These are phyloP conservation scores for Calycina herbarum DNA, from an alignment of 2,329 filamentous ascomycete genomes.

Conservation along the genomic window DNA sequence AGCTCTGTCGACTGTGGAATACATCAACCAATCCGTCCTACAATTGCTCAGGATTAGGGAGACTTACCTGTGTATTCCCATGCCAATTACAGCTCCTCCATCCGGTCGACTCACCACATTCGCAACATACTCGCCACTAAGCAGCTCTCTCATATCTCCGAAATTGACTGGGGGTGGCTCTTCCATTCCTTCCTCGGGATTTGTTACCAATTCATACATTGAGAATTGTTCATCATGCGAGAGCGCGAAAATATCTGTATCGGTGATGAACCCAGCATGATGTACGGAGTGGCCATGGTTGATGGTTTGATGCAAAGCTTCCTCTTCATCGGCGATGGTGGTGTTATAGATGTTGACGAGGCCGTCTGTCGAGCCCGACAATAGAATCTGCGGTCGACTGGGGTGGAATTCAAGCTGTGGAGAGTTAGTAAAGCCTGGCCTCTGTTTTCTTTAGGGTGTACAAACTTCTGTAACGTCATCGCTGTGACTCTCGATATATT, in stretches of 20 bases:
- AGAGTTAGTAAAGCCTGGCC: slow-evolving; percentile 18
- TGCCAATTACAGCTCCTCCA: slow-evolving; percentile 61
- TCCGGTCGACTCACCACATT: slow-evolving; percentile 63
- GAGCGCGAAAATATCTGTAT: slow-evolving; percentile 66
- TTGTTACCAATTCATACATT: slow-evolving; percentile 68
- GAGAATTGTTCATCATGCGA: slow-evolving; percentile 79
- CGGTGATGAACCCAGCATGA: slow-evolving; percentile 68
- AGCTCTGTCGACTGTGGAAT: slow-evolving; percentile 50
- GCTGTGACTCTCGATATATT: slow-evolving; percentile 65
- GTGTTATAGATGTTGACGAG: slow-evolving; percentile 77
- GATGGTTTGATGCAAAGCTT: slow-evolving; percentile 74
- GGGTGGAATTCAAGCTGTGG: slow-evolving; percentile 63
- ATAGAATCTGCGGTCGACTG: slow-evolving; percentile 57
- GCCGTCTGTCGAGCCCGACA: slow-evolving; percentile 79
- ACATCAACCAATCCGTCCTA: slow-evolving; percentile 5
- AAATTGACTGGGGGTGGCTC: slow-evolving; percentile 53
- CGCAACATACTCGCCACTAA: slow-evolving; percentile 73
- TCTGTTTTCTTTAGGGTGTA: slow-evolving; percentile 10
- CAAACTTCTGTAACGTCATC: slow-evolving; percentile 64
- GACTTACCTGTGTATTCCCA: slow-evolving; percentile 66
- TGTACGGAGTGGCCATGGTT: slow-evolving; percentile 76
- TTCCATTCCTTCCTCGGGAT: slow-evolving; percentile 56
- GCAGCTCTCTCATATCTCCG: slow-evolving; percentile 66
- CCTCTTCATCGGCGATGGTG: slow-evolving; percentile 70
- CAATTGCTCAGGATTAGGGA: slow-evolving; percentile 25